A percentile compares a stretch with the other conserved stretches of the same genome.
Evolutionary conservation across 768 basidiomycete genomes (phyloP).

Genomic region (Boletus reticuloceps): DNA sequence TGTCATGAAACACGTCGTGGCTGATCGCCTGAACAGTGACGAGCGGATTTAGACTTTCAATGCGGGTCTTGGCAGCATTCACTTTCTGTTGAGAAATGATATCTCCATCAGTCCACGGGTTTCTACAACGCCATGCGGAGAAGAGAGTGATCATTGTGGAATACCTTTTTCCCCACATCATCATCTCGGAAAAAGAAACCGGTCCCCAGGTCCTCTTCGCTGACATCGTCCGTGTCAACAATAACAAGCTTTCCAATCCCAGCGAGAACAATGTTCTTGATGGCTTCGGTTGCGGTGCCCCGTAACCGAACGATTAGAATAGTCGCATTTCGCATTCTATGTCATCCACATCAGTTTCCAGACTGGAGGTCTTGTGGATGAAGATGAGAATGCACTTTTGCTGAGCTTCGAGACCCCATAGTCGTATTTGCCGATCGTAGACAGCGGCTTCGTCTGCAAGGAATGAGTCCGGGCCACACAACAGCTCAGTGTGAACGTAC

Average conservation of each 20-base stretch:
- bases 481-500: constrained; percentile 37
- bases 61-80: constrained; percentile 77
- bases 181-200: constrained; percentile 94
- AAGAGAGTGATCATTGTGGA: constrained; percentile 8
- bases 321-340: constrained; percentile 91
- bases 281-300: constrained; percentile 87
- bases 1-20: constrained; percentile 45
- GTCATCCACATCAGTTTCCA: constrained; percentile 3
- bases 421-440: constrained; percentile 94
- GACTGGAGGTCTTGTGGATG: not conserved
- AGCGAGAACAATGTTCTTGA: constrained; percentile 97
- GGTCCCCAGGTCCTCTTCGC: constrained; percentile 83
- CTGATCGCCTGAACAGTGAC: constrained; percentile 75
- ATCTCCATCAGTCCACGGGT: constrained; percentile 34
- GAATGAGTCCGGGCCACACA: not conserved
- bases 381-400: constrained; percentile 58
- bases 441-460: constrained; percentile 66
- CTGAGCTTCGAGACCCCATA: constrained; percentile 99
- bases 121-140: constrained; percentile 40
- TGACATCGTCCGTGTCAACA: constrained; percentile 72
- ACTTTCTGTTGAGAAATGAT: constrained; percentile 58
- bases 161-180: constrained; percentile 87
- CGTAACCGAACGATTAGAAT: constrained; percentile 78
- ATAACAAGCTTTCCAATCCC: constrained; percentile 91
- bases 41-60: constrained; percentile 90